Conservation (phyloP, 306 rosid species). For the Acacia melanoxylon region DNA sequence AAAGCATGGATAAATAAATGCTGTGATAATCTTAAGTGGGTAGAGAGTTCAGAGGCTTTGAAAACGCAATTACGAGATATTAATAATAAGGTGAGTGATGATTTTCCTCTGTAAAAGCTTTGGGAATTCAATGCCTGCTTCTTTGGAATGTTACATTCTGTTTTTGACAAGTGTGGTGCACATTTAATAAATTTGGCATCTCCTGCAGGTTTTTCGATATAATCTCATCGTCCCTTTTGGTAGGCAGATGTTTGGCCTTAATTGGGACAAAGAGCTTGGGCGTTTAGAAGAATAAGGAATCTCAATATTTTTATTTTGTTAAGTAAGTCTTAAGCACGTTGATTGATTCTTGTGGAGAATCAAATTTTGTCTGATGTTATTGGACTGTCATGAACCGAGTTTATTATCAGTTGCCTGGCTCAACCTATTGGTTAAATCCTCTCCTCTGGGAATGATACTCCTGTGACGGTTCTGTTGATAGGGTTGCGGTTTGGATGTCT, state of each 20-base stretch:
- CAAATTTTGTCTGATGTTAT: not conserved
- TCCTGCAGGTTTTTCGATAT: constrained; percentile 73
- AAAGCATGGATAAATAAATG: constrained; percentile 57
- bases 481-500: not conserved
- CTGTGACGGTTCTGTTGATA: not conserved
- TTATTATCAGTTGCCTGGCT: not conserved
- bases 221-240: constrained; percentile 89
- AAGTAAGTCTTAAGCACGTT: not conserved
- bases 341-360: not conserved
- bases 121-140: constrained; percentile 14
- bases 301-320: not conserved
- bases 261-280: constrained; percentile 87
- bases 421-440: not conserved
- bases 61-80: constrained; percentile 59
- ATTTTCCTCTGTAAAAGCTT: not conserved
- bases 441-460: no score
- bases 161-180: constrained; percentile 1
- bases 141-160: constrained; percentile 3
- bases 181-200: not conserved
- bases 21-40: constrained; percentile 57
- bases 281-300: constrained; percentile 53
- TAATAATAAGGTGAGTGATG: constrained; percentile 60
- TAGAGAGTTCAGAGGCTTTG: constrained; percentile 52
- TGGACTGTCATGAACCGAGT: not conserved
- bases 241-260: constrained; percentile 79